Evolutionary conservation across 1,139 yeast species (phyloP).

Genomic region (Candida mesenterica): DNA sequence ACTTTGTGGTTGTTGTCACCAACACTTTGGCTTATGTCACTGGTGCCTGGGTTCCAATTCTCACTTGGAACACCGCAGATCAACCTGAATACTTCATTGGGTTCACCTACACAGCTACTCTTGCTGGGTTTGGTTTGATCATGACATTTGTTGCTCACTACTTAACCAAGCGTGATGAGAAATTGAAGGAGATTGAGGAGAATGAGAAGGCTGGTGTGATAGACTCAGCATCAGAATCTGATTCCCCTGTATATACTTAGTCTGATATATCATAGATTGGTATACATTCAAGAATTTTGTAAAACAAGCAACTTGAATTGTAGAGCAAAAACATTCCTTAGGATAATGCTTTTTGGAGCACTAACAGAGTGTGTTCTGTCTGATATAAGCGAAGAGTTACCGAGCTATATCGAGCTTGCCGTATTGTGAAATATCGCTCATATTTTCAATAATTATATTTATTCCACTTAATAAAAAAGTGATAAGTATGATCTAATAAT

Average conservation of each 20-base stretch:
- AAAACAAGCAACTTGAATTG: no score
- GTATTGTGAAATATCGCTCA: no score
- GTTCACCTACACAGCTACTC: constrained; percentile 22
- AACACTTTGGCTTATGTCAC: constrained; percentile 26
- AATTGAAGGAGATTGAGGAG: not conserved
- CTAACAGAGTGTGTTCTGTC: no score
- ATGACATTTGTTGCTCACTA: constrained; percentile 25
- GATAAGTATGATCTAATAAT: no score
- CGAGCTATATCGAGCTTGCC: no score
- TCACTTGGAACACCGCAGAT: constrained; percentile 32
- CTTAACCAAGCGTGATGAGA: constrained; percentile 33
- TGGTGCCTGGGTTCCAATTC: constrained; percentile 24
- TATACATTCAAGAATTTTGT: no score
- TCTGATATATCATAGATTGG: not conserved
- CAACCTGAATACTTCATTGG: constrained; percentile 29
- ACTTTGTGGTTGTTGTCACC: constrained; percentile 24
- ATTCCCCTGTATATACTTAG: not conserved
- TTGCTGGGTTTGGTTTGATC: constrained; percentile 20
- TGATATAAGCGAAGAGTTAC: no score
- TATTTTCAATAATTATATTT: no score
- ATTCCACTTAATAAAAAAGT: no score
- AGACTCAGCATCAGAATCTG: not conserved
- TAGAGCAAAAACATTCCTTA: no score
- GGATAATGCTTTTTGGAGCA: no score
- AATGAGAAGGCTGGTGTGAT: not conserved